These are phyloP conservation scores for Venturia oleaginea DNA, from an alignment of 2,329 filamentous ascomycete genomes.

Conservation along the genomic window DNA sequence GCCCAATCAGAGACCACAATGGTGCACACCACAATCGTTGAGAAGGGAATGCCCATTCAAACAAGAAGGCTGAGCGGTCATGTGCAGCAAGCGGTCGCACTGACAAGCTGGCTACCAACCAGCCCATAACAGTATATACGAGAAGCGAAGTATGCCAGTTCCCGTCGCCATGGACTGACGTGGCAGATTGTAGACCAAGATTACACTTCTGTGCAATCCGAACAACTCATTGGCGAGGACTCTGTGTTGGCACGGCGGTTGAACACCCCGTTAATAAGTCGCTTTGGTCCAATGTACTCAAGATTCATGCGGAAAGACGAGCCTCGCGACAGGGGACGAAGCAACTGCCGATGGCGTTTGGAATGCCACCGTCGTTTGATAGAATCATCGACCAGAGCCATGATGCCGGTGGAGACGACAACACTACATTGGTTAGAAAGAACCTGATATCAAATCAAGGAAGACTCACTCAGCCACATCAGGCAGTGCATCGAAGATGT, in stretches of 20 bases:
- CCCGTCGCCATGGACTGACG: neutral
- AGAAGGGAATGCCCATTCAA: neutral
- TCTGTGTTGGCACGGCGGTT: slow-evolving; percentile 22
- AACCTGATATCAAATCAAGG: slow-evolving; percentile 19
- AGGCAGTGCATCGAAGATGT: slow-evolving; percentile 57
- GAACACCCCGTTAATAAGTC: slow-evolving; percentile 56
- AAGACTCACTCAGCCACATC: slow-evolving; percentile 78
- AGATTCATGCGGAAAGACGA: slow-evolving; percentile 46
- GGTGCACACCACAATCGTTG: neutral
- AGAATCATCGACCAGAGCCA: slow-evolving; percentile 81
- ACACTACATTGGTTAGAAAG: slow-evolving; percentile 46
- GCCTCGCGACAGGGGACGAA: slow-evolving; percentile 42
- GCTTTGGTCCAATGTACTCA: slow-evolving; percentile 53
- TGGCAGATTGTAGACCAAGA: neutral
- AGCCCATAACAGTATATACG: neutral
- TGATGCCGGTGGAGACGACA: slow-evolving; percentile 80
- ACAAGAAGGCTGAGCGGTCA: neutral
- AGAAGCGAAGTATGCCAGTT: neutral
- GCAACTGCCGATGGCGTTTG: slow-evolving; percentile 42
- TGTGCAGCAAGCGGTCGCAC: neutral
- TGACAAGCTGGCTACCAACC: neutral
- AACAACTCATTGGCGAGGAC: neutral
- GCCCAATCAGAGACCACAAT: too few species aligned
- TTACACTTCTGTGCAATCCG: neutral
- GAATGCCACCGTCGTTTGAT: slow-evolving; percentile 71